Evolutionary conservation across 31 red algal species (phyloP), one percentile per base, ranked within the genome.

Genomic region (Asparagopsis taxiformis): DNA sequence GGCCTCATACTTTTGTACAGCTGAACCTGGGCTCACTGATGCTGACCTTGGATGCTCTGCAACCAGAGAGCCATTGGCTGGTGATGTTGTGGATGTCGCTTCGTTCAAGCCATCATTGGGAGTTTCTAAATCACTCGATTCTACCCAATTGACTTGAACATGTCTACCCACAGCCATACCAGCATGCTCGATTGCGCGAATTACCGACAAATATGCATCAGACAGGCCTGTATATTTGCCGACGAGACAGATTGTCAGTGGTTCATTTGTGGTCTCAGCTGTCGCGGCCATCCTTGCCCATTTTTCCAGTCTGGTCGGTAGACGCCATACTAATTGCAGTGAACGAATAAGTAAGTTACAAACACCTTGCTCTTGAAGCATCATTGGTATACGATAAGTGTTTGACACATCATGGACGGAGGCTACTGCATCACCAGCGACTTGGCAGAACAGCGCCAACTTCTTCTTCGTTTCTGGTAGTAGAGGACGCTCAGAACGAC

Each of bases 321-420:
- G 70, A 19, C 88, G 33, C 92, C 91, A 95, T 10, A 84, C 88
- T 26, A 99, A 64, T 34, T 83, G 83, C 82, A 99, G 57, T 16
- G 83, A 72, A 24, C 75, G 68, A 43, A 95, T 93, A 17, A 99
- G 77, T 32, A 92, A 67, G 68, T 95, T 92, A 65, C 82, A 82
- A 51, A 99, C 87, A 31, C 92, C 91, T 61, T 95, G 97, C 29
- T 90, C 89, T 35, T 99, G 88, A 19, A 99, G 80, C 88, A 95
- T 88, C 57, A 93, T 53, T n/a, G 97, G 91, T 63, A 99, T 93
- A 15, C 79, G 68, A 72, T 93, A 99, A 34, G 88, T 95, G 70
- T 95, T 95, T 64, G 68, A 75, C 34, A 95, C 97, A 65, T 99
- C 92, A 44, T 95, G 92, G 25, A 93, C 88, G 38, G 82, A 89